These are phyloP conservation scores for Circinella minor DNA, from an alignment of 371 early-diverging fungal species.

Conservation along the genomic window DNA sequence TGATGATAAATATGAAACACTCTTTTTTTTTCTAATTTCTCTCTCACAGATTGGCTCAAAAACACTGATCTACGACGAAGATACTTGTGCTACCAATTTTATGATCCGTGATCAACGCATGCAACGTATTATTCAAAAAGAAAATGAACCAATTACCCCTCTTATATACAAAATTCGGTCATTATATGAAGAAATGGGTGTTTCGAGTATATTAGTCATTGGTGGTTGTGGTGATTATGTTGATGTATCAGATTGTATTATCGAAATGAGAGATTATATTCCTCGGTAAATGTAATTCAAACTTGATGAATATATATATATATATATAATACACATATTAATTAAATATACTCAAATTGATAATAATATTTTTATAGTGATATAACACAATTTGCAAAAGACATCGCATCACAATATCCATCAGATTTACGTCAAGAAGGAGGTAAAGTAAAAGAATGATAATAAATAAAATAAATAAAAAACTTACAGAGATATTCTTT, in stretches of 20 bases:
- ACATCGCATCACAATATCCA: conserved; percentile 38
- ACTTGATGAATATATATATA: no score
- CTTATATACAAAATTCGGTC: conserved; percentile 49
- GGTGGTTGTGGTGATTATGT: conserved; percentile 66
- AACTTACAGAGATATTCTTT: neutral
- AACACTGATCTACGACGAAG: conserved; percentile 56
- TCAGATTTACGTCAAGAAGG: conserved; percentile 21
- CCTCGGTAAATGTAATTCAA: conserved; percentile 14
- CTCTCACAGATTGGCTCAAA: neutral
- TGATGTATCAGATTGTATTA: conserved; percentile 53
- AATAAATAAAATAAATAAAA: neutral
- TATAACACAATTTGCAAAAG: conserved; percentile 40
- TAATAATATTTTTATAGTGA: conserved; percentile 21
- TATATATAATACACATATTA: no score
- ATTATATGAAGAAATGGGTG: conserved; percentile 31
- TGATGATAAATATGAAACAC: no score
- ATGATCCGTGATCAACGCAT: conserved; percentile 59
- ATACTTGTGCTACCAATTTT: conserved; percentile 66
- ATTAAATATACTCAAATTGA: no score
- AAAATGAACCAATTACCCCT: conserved; percentile 60
- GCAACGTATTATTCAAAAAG: conserved; percentile 47
- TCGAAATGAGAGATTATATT: conserved; percentile 48
- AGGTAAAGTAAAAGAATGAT: neutral
- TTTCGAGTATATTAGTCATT: conserved; percentile 52
- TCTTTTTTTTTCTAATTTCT: neutral